Conservation (phyloP, 192 early-diverging fungal genomes). For the Coemansia sp. region DNA sequence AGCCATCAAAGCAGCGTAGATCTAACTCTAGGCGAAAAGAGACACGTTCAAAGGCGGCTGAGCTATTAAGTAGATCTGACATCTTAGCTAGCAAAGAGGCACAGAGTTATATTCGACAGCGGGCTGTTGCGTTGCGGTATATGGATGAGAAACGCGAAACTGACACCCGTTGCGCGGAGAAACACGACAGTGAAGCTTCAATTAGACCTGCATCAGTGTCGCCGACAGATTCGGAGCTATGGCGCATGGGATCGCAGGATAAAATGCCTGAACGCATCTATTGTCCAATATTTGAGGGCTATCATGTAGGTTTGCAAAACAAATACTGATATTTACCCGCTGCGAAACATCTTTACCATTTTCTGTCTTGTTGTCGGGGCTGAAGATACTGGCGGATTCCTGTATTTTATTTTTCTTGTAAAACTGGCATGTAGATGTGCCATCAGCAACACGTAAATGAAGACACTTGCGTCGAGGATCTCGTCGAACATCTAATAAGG, state of each 20-base stretch:
- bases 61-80: slow-evolving; percentile 22
- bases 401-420: slow-evolving; percentile 2
- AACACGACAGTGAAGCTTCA: not conserved
- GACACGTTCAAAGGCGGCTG: slow-evolving; percentile 1
- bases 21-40: slow-evolving; percentile 14
- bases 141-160: slow-evolving; percentile 26
- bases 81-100: slow-evolving; percentile 40
- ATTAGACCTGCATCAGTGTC: not conserved
- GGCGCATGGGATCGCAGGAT: slow-evolving; percentile 21
- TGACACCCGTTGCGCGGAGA: not conserved
- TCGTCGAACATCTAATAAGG: slow-evolving; percentile 15
- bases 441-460: slow-evolving; percentile 12
- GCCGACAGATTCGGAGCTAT: slow-evolving; percentile 7
- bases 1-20: not conserved
- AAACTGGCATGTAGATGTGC: slow-evolving; percentile 15
- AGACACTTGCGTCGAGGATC: slow-evolving; percentile 12
- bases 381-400: not conserved
- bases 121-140: slow-evolving; percentile 27
- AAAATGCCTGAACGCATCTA: slow-evolving; percentile 12
- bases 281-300: slow-evolving; percentile 36
- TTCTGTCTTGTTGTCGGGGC: not conserved
- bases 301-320: slow-evolving; percentile 19
- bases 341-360: not conserved
- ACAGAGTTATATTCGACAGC: slow-evolving; percentile 36
- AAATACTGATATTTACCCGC: not conserved